Percentiles rank a stretch among this genome's conserved stretches.
phyloP scores from a whole-genome alignment of 176 grass and related monocot species.

The Triticum turgidum region DNA sequence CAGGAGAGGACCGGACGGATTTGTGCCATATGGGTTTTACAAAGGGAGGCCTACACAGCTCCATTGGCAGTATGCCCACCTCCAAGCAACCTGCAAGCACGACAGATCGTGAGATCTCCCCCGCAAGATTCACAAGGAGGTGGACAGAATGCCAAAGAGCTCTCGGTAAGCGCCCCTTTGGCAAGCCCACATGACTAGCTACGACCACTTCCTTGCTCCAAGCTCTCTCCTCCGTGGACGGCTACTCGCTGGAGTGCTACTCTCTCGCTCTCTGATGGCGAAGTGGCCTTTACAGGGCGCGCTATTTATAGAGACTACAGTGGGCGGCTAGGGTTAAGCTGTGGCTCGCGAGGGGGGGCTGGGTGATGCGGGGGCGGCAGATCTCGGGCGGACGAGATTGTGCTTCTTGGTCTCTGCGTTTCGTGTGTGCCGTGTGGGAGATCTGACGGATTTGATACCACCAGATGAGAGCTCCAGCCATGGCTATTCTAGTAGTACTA shows the following conservation, averaged over 20 bases:
- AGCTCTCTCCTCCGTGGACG: not conserved
- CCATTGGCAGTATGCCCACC: constrained; percentile 94
- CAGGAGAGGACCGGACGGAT: not conserved
- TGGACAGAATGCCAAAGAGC: constrained; percentile 88
- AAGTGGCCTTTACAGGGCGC: not conserved
- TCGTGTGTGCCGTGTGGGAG: constrained; percentile 1
- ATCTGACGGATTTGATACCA: constrained; percentile 38
- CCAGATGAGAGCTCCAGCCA: not conserved
- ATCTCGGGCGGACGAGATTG: constrained; percentile 40
- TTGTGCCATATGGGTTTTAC: constrained; percentile 59
- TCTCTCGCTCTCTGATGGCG: not conserved
- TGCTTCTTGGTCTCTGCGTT: constrained; percentile 43
- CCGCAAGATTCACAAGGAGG: constrained; percentile 41
- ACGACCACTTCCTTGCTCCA: not conserved
- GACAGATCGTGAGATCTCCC: not conserved
- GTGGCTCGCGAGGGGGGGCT: constrained; percentile 8
- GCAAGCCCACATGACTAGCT: constrained; percentile 50
- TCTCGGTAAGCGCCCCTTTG: constrained; percentile 62
- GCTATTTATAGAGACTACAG: constrained; percentile 52
- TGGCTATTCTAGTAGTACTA: constrained; percentile 15
- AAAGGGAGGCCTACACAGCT: constrained; percentile 82
- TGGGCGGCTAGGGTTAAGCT: constrained; percentile 36
- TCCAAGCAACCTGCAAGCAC: constrained; percentile 27
- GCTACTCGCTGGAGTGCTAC: not conserved
- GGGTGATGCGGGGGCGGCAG: constrained; percentile 25